Evolutionary conservation across 2,329 filamentous ascomycete species (phyloP), one percentile per base, ranked within the genome.

Genomic region (Botrytis pseudocinerea): DNA sequence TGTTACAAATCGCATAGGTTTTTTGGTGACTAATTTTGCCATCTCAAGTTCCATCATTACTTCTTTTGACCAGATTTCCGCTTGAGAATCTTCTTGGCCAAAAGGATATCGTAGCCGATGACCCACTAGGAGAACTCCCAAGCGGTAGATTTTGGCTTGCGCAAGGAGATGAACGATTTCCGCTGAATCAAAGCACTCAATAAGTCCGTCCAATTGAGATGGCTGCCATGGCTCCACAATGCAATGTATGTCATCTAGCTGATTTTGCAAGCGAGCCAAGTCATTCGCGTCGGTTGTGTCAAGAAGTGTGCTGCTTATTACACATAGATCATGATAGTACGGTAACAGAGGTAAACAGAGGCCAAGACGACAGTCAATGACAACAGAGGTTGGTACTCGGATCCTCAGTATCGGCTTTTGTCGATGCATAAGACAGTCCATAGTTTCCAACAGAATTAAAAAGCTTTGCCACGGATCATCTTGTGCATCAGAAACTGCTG

Each of bases 311-410:
- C 79, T 70, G 64, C 77, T 80, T 51, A 79, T 78, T 1, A 75
- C 73, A 72, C 79, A 80, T 46, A 80, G 74, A 71, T 79, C 78
- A 64, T 80, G 73, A 54, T 79, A 80, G 42, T 78, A 77, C 5
- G 77, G 78, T 35, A 80, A 71, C 4, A 80, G 44, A 46, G 79
- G 75, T 48, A 77, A 70, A 73, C 78, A 78, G 71, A 80, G 77
- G 40, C 78, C 79, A 48, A 80, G 73, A 44, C 73, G 75, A 59
- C 77, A 73, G 66, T 79, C 79, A 28, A 79, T 70, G 25, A 38
- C 44, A n/a, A 62, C 44, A 38, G 59, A 35, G 1, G 42, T 28
- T 38, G 40, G 63, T n/a, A 72, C 4, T 20, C 74, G 75, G 44
- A 79, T 74, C 63, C 73, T 76, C 6, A 70, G n/a, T 25, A 74